Base-by-base conservation (phyloP, 2,329 filamentous ascomycete genomes). In the Hypomyces perniciosus region DNA sequence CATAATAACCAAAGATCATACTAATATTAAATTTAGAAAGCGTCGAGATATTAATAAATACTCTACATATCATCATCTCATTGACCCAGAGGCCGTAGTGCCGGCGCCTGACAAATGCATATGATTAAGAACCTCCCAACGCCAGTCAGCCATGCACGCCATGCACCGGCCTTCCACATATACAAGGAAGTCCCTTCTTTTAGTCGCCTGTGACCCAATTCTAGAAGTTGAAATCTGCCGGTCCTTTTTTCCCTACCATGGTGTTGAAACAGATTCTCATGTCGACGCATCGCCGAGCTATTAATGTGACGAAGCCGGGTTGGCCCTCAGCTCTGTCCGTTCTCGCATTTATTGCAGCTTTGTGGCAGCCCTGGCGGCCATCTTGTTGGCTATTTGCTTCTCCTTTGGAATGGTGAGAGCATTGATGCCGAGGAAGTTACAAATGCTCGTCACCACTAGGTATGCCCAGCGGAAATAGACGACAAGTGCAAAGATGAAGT, bases 401-500 rank as follows among this genome's bases (percentile, higher is more conserved):
- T 79, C 76, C 56, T 69, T 66, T 8, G 82, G 82, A 54, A 99
- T 96, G 1, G 91, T 97, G 58, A 99, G 73, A 63, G 92, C 96
- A 64, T 92, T 93, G 75, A 99, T 99, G 55, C 89, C 90, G 27
- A 99, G 74, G 70, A 88, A 97, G 49, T 85, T 79, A 72, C 93
- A 97, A 61, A 99, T 97, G 65, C 86, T 88, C 56, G 84, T 87
- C 62, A 96, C 90, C 44, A 97, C 91, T 39, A 96, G 75, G 61
- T 87, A 86, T 1, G 93, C 93, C 93, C 93, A 99, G 59, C 87
- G 83, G 68, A 88, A 91, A 70, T 99, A 99, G 3, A 89, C 87
- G n/a, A 91, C 72, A 42, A 84, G 72, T 1, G 91, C 84, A 66
- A 96, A 93, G 44, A 88, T 62, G 55, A 97, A 86, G 72, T 96